Evolutionary conservation across 1,139 yeast species (phyloP), one percentile per base, ranked within the genome.

Genomic region (Geotrichum carabidarum): DNA sequence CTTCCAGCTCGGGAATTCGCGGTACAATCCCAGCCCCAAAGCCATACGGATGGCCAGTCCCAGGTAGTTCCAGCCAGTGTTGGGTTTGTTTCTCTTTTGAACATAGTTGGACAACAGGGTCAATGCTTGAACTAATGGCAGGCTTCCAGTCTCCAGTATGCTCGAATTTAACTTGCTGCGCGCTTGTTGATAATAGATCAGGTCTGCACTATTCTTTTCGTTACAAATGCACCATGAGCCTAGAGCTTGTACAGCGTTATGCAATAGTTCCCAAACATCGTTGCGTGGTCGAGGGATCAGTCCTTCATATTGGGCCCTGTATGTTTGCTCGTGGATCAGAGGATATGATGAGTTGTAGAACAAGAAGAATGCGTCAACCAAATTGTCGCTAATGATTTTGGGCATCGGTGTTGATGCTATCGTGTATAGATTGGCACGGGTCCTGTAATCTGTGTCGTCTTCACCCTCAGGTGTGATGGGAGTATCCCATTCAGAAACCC

Each of bases 41-140:
- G 89, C 88, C 79, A 84, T 81, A 59, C 86, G 71, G 9, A 81
- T 77, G 0, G 88, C 84, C 34, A 82, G 68, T 2, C 90, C 89
- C 32, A 82, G 67, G 61, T 79, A 81, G 61, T 78, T 79, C 83
- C 84, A 81, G 18, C 87, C 84, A 0, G 86, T 78, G 63, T 82
- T 83, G 51, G 85, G 84, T 58, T 79, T 78, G 61, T 82, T 80
- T 54, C 85, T 73, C 67, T 81, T 81, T 63, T 81, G 86, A 8
- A 81, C 77, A 65, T 83, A 83, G 59, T 80, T 80, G 50, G 83
- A 76, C 59, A 83, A 67, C 36, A 83, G 66, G 0, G 82, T 74
- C 40, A 82, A 68, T 0, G 84, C 78, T 48, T 78, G 77, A 3
- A 82, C 74, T 41, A 82, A 66, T 6, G 79, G 75, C 14, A 81